phyloP scores from a whole-genome alignment of 78 protist species.

The Dictyostelium brefeldianum region DNA sequence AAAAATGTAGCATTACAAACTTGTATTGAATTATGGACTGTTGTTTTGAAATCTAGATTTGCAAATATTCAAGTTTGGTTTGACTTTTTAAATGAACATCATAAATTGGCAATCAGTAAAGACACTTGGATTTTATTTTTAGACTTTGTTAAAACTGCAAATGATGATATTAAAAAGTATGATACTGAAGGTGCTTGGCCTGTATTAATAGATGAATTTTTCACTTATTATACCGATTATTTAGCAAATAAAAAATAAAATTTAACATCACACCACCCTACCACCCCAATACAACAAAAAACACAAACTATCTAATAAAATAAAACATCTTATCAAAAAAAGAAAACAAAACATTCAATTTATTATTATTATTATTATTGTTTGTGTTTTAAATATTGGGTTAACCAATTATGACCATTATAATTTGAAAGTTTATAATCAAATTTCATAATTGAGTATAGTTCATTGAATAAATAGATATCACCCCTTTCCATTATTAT shows the following conservation, averaged over 20 bases:
- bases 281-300: neutral
- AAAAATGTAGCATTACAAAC: constrained; percentile 40
- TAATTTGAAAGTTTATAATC: no score
- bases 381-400: no score
- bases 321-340: no score
- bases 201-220: constrained; percentile 61
- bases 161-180: constrained; percentile 57
- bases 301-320: no score
- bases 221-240: constrained; percentile 3
- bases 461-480: no score
- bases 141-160: constrained; percentile 67
- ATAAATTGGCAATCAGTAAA: constrained; percentile 49
- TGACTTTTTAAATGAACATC: constrained; percentile 40
- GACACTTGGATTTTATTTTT: constrained; percentile 57
- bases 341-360: no score
- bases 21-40: constrained; percentile 57
- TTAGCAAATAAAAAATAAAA: neutral
- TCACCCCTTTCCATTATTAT: no score
- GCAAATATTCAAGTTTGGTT: constrained; percentile 40
- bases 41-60: constrained; percentile 21
- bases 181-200: constrained; percentile 83
- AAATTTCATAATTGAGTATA: no score
- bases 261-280: neutral
- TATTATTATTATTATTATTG: no score
- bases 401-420: no score